phyloP scores from a whole-genome alignment of 2,329 filamentous ascomycete species.

The Epichloe gansuensis region DNA sequence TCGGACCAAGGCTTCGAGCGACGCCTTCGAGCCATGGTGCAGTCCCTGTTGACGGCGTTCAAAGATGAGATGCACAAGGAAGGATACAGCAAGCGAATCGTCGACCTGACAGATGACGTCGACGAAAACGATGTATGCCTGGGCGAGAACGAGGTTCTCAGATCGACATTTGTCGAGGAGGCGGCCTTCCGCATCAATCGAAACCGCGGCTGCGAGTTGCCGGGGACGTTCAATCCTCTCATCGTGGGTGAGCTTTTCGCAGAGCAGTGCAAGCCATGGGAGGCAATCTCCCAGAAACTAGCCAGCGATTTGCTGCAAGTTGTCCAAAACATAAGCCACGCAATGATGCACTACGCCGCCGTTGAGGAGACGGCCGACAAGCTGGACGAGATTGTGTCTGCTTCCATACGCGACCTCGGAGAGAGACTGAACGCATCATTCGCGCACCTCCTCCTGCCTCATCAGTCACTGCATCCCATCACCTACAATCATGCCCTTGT shows the following conservation, averaged over 20 bases:
- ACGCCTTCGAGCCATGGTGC: conserved; percentile 40
- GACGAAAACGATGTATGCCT: background rate
- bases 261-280: conserved; percentile 46
- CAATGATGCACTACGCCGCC: conserved; percentile 8
- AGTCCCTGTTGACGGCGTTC: conserved; percentile 31
- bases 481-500: conserved; percentile 39
- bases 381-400: conserved; percentile 8
- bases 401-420: conserved; percentile 9
- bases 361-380: conserved; percentile 8
- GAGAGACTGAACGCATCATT: conserved; percentile 26
- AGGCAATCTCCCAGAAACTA: conserved; percentile 23
- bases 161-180: conserved; percentile 9
- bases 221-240: conserved; percentile 46
- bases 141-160: background rate
- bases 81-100: conserved; percentile 25
- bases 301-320: conserved; percentile 5
- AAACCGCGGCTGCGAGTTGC: conserved; percentile 35
- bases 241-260: conserved; percentile 46
- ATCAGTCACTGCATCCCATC: conserved; percentile 31
- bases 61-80: conserved; percentile 24
- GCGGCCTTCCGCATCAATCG: conserved; percentile 11
- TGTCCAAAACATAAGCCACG: conserved; percentile 2
- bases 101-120: conserved; percentile 16
- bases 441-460: conserved; percentile 30
- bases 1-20: conserved; percentile 21